These are phyloP conservation scores for Eucalyptus marginata DNA, from an alignment of 345 rosid genomes.

Conservation along the genomic window DNA sequence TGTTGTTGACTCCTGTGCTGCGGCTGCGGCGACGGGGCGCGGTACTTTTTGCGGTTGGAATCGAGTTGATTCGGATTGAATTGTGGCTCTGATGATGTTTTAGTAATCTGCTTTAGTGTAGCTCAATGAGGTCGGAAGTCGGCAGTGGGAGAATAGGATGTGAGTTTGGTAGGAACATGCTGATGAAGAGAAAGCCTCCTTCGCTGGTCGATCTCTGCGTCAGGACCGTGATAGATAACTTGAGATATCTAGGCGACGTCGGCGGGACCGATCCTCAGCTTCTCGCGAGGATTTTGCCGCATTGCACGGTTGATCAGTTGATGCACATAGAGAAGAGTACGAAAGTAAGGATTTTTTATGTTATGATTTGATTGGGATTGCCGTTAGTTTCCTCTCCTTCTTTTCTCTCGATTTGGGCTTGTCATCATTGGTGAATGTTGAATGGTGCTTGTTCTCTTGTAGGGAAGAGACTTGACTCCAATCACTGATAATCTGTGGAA, in stretches of 20 bases:
- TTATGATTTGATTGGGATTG: background rate
- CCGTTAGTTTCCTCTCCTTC: background rate
- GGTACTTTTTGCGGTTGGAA: background rate
- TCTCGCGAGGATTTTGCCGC: slow-evolving; percentile 57
- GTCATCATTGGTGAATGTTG: background rate
- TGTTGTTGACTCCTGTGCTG: background rate
- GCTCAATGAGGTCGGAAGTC: background rate
- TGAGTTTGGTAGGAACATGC: background rate
- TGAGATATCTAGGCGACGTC: slow-evolving; percentile 74
- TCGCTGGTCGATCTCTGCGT: slow-evolving; percentile 83
- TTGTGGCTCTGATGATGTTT: background rate
- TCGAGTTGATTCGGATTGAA: background rate
- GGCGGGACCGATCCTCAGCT: slow-evolving; percentile 73
- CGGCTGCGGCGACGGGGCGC: background rate
- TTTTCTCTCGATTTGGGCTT: background rate
- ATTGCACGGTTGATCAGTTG: slow-evolving; percentile 71
- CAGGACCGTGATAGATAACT: slow-evolving; percentile 35
- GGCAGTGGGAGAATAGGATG: background rate
- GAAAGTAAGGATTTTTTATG: slow-evolving; percentile 15
- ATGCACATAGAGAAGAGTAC: slow-evolving; percentile 61
- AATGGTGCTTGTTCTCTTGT: background rate
- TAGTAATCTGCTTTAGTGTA: background rate
- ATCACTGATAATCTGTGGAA: slow-evolving; percentile 75
- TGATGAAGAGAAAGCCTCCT: slow-evolving; percentile 19
- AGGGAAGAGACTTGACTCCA: slow-evolving; percentile 82